These are phyloP conservation scores for Myxozyma monticola DNA, from an alignment of 805 yeast species.

Conservation along the genomic window DNA sequence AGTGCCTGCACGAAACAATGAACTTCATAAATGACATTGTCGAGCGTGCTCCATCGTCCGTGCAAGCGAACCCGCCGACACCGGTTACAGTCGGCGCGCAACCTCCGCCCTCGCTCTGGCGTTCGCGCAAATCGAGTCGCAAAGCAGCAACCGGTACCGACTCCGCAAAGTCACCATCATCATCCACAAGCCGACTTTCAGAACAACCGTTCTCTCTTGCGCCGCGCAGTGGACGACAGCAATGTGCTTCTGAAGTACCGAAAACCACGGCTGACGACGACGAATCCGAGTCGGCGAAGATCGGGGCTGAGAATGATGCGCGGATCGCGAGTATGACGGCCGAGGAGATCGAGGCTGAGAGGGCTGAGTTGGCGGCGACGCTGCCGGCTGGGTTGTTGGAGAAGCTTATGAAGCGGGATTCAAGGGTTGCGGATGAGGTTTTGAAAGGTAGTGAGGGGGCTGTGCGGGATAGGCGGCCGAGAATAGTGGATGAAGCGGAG, in stretches of 20 bases:
- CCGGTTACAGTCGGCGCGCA: not conserved
- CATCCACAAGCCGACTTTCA: not conserved
- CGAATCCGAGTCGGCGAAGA: conserved; percentile 20
- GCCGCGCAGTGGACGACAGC: not conserved
- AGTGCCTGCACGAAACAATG: too few relatives aligned
- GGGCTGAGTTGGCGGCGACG: conserved; percentile 17
- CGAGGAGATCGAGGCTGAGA: conserved; percentile 27
- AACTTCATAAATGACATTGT: conserved; percentile 20
- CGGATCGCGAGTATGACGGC: conserved; percentile 25
- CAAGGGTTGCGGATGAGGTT: conserved; percentile 15
- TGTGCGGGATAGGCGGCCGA: not conserved
- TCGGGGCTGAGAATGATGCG: conserved; percentile 25
- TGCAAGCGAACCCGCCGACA: conserved; percentile 2
- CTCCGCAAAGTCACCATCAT: not conserved
- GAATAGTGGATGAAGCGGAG: conserved; percentile 1
- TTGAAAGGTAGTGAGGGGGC: not conserved
- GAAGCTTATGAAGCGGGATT: conserved; percentile 18
- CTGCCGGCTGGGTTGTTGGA: conserved; percentile 24
- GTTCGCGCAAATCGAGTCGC: conserved; percentile 2
- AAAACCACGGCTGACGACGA: too few relatives aligned
- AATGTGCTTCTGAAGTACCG: not conserved
- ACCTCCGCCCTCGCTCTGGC: conserved; percentile 16
- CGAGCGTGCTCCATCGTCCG: conserved; percentile 14
- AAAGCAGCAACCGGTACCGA: not conserved
- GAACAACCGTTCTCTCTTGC: not conserved